phyloP scores from a whole-genome alignment of 768 basidiomycete genomes.

The Phaeolepiota aurea region DNA sequence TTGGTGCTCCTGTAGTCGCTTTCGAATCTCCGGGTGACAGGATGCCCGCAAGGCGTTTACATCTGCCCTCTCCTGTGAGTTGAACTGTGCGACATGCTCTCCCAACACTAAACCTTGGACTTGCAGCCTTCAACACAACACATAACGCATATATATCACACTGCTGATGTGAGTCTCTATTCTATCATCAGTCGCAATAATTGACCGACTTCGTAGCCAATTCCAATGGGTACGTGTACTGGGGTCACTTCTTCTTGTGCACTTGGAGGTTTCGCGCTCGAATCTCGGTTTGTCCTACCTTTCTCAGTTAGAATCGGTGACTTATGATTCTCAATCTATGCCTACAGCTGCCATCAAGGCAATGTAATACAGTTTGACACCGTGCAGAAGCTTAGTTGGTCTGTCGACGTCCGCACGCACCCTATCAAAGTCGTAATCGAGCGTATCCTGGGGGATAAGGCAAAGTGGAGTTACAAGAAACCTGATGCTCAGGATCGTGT shows the following conservation, averaged over 20 bases:
- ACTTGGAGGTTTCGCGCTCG: slow-evolving; percentile 73
- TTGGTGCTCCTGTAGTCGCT: slow-evolving; percentile 86
- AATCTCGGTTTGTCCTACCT: slow-evolving; percentile 28
- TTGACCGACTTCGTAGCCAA: slow-evolving; percentile 41
- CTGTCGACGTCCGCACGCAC: slow-evolving; percentile 66
- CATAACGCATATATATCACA: slow-evolving; percentile 86
- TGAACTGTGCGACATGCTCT: not conserved
- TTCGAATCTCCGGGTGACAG: slow-evolving; percentile 82
- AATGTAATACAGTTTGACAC: slow-evolving; percentile 81
- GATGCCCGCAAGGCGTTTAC: slow-evolving; percentile 65
- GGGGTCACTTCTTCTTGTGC: slow-evolving; percentile 51
- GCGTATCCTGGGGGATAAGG: slow-evolving; percentile 23
- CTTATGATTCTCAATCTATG: not conserved
- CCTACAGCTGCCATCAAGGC: slow-evolving; percentile 78
- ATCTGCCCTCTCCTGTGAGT: slow-evolving; percentile 79
- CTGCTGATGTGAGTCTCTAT: slow-evolving; percentile 53
- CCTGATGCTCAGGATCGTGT: not conserved
- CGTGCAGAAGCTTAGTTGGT: slow-evolving; percentile 73
- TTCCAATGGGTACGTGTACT: slow-evolving; percentile 78
- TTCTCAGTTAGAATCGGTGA: not conserved
- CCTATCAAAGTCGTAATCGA: slow-evolving; percentile 66
- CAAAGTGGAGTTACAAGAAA: not conserved
- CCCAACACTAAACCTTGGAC: not conserved
- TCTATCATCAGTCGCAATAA: not conserved
- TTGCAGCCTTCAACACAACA: slow-evolving; percentile 60